Evolutionary conservation across 345 rosid genomes (phyloP), one percentile per base, ranked within the genome.

Genomic region (Salix brachista): DNA sequence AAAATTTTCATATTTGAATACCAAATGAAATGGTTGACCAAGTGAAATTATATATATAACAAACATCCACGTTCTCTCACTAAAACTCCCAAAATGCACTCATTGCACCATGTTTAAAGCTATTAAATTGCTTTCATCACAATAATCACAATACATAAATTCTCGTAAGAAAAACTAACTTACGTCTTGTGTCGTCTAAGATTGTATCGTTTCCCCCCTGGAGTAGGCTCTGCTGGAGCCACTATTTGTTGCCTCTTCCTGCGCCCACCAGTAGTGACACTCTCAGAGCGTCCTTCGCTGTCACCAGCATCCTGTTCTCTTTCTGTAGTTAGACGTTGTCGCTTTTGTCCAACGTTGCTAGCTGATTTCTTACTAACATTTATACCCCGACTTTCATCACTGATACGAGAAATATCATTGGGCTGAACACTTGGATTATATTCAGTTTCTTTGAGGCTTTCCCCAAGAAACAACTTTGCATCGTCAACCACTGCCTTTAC

Each of bases 151-250:
- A 11, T 69, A 42, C 25, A 8, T 23, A 46, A 7, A 21, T 23
- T 69, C 13, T 19, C 8, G 8, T 5, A n/a, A 21, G 23, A 68
- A n/a, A 68, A 69, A 42, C 1, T 5, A 21, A 30, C 93, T 89
- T 89, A 95, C 97, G 52, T 83, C 86, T 83, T 89, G 69, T 85
- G 87, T 44, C 90, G 88, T 79, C 97, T 87, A 71, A 95, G 96
- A 85, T 90, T 89, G 86, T 93, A 95, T 75, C 97, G 89, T 73
- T 72, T 90, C 83, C 86, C 89, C 11, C 84, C 91, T 18, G 90
- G 90, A 52, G 89, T 80, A 79, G 73, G 87, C 26, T 72, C 70
- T 23, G 72, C 87, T 8, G 84, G 79, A 75, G 86, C 78, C 36
- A 79, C 81, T 46, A 75, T 83, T 74, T 88, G 95, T 74, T 75